phyloP scores from a whole-genome alignment of 2,329 filamentous ascomycete genomes.

The Magnaporthiopsis poae region DNA sequence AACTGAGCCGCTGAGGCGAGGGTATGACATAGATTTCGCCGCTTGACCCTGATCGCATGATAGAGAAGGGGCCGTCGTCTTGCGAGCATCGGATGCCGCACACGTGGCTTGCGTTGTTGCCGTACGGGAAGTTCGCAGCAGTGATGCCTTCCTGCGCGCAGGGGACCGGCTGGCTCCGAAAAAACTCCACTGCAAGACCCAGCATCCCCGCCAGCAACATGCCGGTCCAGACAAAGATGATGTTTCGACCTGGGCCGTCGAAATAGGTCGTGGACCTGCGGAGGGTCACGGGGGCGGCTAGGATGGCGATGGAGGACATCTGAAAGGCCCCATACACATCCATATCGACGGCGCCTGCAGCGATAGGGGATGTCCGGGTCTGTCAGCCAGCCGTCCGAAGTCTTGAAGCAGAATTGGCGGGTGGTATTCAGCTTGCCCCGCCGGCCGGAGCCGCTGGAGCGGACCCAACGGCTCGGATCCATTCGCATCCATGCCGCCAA shows the following conservation, averaged over 20 bases:
- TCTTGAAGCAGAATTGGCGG: background rate
- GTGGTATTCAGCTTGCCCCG: background rate
- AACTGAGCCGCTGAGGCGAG: slow-evolving; percentile 43
- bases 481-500: background rate
- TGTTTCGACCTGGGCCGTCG: slow-evolving; percentile 51
- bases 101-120: slow-evolving; percentile 13
- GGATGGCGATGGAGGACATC: slow-evolving; percentile 54
- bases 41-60: slow-evolving; percentile 43
- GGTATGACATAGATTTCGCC: slow-evolving; percentile 56
- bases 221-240: slow-evolving; percentile 57
- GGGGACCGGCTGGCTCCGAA: slow-evolving; percentile 34
- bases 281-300: slow-evolving; percentile 54
- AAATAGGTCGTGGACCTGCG: slow-evolving; percentile 55
- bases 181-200: slow-evolving; percentile 56
- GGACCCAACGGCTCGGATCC: background rate
- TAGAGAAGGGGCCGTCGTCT: slow-evolving; percentile 39
- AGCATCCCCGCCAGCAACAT: slow-evolving; percentile 52
- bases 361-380: background rate
- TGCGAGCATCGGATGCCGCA: slow-evolving; percentile 41
- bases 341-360: slow-evolving; percentile 52
- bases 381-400: background rate
- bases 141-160: slow-evolving; percentile 29
- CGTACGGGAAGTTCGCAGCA: slow-evolving; percentile 34
- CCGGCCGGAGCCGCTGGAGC: no score
- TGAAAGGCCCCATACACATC: slow-evolving; percentile 61